Evolutionary conservation across 768 basidiomycete genomes (phyloP).

Genomic region (Paxillus involutus): DNA sequence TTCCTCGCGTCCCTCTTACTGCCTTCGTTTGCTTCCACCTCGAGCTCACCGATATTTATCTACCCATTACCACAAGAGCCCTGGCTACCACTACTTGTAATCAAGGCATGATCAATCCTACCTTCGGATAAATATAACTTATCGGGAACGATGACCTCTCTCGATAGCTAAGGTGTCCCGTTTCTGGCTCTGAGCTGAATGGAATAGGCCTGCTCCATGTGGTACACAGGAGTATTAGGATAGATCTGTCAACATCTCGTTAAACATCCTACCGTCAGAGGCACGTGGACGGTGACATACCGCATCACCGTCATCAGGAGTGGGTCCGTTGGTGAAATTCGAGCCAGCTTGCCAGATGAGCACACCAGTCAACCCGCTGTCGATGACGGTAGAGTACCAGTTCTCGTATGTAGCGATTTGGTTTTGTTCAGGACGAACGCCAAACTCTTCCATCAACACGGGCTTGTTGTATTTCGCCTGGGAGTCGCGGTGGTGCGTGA

Average conservation of each 20-base stretch:
- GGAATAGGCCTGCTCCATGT: slow-evolving; percentile 9
- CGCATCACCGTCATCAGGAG: slow-evolving; percentile 54
- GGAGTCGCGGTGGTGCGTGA: slow-evolving; percentile 55
- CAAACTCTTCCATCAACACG: slow-evolving; percentile 67
- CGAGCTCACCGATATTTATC: no score
- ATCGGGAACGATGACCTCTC: no score
- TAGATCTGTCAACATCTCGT: slow-evolving; percentile 4
- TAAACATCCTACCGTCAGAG: background rate
- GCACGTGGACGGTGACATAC: background rate
- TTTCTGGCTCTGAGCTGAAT: slow-evolving; percentile 5
- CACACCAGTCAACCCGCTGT: slow-evolving; percentile 58
- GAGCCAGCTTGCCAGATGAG: slow-evolving; percentile 59
- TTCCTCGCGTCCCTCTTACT: no score
- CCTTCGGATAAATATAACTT: no score
- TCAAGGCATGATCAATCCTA: no score
- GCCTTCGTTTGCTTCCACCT: no score
- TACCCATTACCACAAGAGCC: no score
- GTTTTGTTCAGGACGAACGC: slow-evolving; percentile 33
- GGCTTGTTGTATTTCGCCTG: slow-evolving; percentile 56
- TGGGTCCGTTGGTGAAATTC: slow-evolving; percentile 35
- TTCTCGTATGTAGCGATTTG: slow-evolving; percentile 49
- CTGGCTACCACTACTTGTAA: no score
- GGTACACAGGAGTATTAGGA: slow-evolving; percentile 11
- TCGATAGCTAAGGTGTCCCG: background rate
- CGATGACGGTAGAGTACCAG: slow-evolving; percentile 54